Evolutionary conservation across 345 rosid genomes (phyloP).

Genomic region (Reutealis trisperma): DNA sequence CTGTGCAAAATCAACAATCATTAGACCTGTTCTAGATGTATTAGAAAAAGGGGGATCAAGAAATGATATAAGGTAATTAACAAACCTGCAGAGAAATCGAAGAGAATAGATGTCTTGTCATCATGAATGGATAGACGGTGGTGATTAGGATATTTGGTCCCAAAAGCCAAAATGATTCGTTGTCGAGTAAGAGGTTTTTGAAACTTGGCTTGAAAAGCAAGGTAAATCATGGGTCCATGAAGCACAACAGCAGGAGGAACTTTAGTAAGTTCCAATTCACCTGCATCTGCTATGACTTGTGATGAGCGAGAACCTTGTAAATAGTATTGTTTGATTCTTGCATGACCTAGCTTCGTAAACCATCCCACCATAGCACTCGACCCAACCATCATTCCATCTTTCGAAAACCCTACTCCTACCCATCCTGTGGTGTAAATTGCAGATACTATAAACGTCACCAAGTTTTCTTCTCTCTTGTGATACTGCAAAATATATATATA

Average conservation of each 20-base stretch:
- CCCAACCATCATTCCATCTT: conserved; percentile 86
- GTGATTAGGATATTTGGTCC: conserved; percentile 52
- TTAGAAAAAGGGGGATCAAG: no score
- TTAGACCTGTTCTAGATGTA: not conserved
- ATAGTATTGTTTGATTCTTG: conserved; percentile 73
- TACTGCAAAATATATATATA: conserved; percentile 56
- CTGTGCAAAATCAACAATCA: conserved; percentile 25
- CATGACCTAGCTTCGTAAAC: conserved; percentile 71
- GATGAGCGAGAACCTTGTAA: conserved; percentile 61
- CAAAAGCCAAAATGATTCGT: conserved; percentile 72
- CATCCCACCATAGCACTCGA: conserved; percentile 92
- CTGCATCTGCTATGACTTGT: conserved; percentile 67
- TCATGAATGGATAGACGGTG: conserved; percentile 58
- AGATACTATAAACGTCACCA: conserved; percentile 66
- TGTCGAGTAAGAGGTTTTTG: conserved; percentile 48
- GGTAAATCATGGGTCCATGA: conserved; percentile 71
- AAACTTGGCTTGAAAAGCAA: conserved; percentile 79
- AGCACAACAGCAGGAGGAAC: conserved; percentile 72
- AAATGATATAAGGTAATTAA: not conserved
- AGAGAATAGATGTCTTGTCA: conserved; percentile 61
- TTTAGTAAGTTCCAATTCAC: conserved; percentile 67
- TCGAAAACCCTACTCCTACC: conserved; percentile 91
- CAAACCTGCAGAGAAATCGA: conserved; percentile 73
- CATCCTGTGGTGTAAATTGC: conserved; percentile 88
- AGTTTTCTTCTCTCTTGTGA: conserved; percentile 59